Conservation (phyloP, 2,329 filamentous ascomycete genomes). For the Metarhizium sp. region DNA sequence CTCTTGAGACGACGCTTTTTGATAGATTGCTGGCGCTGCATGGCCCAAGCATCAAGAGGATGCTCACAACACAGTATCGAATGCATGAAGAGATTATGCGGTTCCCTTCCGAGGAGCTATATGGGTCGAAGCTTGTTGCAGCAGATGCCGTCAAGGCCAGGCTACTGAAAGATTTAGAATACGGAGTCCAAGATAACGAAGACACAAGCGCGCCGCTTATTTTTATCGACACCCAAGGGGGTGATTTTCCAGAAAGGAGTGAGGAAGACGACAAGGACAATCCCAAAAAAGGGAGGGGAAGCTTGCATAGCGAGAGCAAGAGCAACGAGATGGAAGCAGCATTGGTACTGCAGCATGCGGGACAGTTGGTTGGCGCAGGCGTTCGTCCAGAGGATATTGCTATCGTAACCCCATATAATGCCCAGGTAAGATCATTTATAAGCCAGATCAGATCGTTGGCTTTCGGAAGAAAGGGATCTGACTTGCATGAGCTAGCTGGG, state of each 20-base stretch:
- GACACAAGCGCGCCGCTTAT: constrained; percentile 82
- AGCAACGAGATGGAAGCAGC: constrained; percentile 86
- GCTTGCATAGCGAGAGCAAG: constrained; percentile 56
- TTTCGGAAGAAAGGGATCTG: constrained; percentile 3
- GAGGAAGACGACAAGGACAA: constrained; percentile 57
- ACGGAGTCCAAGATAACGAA: constrained; percentile 69
- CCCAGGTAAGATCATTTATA: constrained; percentile 47
- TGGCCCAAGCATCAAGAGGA: constrained; percentile 75
- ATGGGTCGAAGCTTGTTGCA: constrained; percentile 72
- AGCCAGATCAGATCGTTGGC: neutral
- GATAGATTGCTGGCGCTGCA: constrained; percentile 78
- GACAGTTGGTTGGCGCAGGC: constrained; percentile 66
- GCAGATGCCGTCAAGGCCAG: constrained; percentile 68
- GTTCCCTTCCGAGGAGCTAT: constrained; percentile 84
- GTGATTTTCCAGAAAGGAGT: constrained; percentile 75
- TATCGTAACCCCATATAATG: constrained; percentile 93
- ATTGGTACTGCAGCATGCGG: constrained; percentile 70
- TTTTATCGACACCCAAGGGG: constrained; percentile 94
- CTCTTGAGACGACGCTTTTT: constrained; percentile 84
- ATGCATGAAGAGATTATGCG: constrained; percentile 97
- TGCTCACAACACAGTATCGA: constrained; percentile 94
- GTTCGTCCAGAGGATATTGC: constrained; percentile 79
- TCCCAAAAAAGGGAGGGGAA: constrained; percentile 34
- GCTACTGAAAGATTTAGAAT: constrained; percentile 67
- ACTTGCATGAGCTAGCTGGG: constrained; percentile 48